Conservation (phyloP, 2,329 filamentous ascomycete species). For the Aureobasidium sp. region DNA sequence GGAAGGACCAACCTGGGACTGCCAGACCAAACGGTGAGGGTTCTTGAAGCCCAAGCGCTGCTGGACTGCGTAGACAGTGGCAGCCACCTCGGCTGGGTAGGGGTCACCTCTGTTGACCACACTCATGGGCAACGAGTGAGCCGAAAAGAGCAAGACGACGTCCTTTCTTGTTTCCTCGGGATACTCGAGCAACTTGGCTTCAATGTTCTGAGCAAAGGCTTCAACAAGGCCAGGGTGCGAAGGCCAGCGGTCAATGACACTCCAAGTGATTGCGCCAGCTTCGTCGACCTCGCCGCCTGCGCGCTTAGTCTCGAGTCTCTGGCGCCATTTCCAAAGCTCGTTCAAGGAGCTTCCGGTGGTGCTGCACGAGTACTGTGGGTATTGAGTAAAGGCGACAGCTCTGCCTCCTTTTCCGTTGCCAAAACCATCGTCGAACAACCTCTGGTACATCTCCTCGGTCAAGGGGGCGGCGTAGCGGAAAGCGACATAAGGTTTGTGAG, state of each 20-base stretch:
- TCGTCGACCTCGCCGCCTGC: slow-evolving; percentile 42
- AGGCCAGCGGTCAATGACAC: slow-evolving; percentile 96
- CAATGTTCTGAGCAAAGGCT: slow-evolving; percentile 86
- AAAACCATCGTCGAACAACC: slow-evolving; percentile 79
- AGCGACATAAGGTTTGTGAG: slow-evolving; percentile 94
- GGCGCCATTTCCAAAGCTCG: slow-evolving; percentile 95
- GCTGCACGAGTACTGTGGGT: slow-evolving; percentile 96
- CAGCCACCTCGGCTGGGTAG: slow-evolving; percentile 90
- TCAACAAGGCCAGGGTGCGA: slow-evolving; percentile 83
- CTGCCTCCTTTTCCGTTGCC: slow-evolving; percentile 82
- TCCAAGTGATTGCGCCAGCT: slow-evolving; percentile 77
- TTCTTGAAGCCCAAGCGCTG: slow-evolving; percentile 78
- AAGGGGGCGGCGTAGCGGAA: slow-evolving; percentile 91
- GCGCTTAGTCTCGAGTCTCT: slow-evolving; percentile 71
- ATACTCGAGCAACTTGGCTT: slow-evolving; percentile 74
- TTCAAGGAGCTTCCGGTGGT: slow-evolving; percentile 95
- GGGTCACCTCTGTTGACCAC: slow-evolving; percentile 95
- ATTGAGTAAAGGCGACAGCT: slow-evolving; percentile 95
- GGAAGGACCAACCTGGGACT: slow-evolving; percentile 91
- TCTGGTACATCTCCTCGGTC: slow-evolving; percentile 86
- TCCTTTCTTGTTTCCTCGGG: slow-evolving; percentile 69
- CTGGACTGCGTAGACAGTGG: slow-evolving; percentile 96
- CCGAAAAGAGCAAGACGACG: slow-evolving; percentile 85
- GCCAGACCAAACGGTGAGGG: slow-evolving; percentile 91
- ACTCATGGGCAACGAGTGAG: slow-evolving; percentile 92